phyloP scores from a whole-genome alignment of 192 early-diverging fungal species.

The Rhizophlyctis rosea region DNA sequence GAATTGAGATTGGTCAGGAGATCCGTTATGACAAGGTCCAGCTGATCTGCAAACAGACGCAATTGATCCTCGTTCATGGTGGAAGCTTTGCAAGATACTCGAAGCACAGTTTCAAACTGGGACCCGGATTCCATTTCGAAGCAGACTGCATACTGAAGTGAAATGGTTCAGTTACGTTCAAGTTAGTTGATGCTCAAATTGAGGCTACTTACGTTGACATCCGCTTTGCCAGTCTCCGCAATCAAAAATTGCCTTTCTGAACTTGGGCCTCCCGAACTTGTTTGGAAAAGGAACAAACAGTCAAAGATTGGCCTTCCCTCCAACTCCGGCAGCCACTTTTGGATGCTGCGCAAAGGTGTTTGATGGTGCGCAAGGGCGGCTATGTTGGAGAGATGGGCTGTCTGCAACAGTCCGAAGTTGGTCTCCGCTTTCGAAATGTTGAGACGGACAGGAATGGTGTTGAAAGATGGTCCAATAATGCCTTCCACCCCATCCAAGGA shows the following conservation, averaged over 20 bases:
- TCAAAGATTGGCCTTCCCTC: constrained; percentile 10
- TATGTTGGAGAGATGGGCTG: constrained; percentile 12
- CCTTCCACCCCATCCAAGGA: constrained; percentile 7
- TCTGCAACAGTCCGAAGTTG: background rate
- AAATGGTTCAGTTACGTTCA: background rate
- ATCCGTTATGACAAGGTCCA: constrained; percentile 1
- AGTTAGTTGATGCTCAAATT: constrained; percentile 3
- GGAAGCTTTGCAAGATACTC: background rate
- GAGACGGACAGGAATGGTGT: constrained; percentile 26
- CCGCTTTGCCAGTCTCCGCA: background rate
- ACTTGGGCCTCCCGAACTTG: too few species aligned
- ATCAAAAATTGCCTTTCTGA: constrained; percentile 13
- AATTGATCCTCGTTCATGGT: constrained; percentile 10
- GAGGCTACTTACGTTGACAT: constrained; percentile 10
- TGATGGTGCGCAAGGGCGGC: constrained; percentile 13
- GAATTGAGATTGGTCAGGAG: constrained; percentile 3
- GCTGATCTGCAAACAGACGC: constrained; percentile 5
- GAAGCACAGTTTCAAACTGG: background rate
- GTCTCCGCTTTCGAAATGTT: background rate
- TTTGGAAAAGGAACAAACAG: constrained; percentile 16
- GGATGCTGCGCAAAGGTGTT: constrained; percentile 20
- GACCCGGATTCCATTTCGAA: constrained; percentile 10
- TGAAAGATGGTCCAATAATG: constrained; percentile 24
- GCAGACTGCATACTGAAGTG: constrained; percentile 10
- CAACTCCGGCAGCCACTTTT: constrained; percentile 4